Conservation (phyloP, 1,284 basidiomycete species). For the Coniferiporia weirii region DNA sequence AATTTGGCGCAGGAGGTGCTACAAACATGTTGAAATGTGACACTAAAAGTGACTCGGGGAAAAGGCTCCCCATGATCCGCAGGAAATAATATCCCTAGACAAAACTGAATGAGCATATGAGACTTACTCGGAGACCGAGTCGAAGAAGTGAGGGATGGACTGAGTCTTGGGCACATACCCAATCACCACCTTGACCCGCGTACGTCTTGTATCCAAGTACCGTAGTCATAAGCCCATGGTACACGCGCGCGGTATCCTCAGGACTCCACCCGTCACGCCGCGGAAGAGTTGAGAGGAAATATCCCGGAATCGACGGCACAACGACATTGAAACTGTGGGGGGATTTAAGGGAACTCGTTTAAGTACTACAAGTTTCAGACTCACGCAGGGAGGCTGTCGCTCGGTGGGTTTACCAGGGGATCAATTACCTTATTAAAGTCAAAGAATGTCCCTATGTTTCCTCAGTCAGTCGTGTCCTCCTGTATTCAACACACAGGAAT, state of each 20-base stretch:
- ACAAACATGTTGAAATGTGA: conserved; percentile 24
- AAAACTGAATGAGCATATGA: not conserved
- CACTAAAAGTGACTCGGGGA: conserved; percentile 16
- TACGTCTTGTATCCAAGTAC: conserved; percentile 24
- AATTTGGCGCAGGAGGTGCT: conserved; percentile 6
- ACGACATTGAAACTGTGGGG: conserved; percentile 23
- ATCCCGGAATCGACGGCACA: conserved; percentile 24
- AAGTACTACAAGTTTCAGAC: conserved; percentile 7
- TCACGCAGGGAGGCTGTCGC: conserved; percentile 21
- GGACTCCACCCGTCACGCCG: conserved; percentile 20
- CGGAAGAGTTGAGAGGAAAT: conserved; percentile 22
- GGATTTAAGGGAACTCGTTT: not conserved
- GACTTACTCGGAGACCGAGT: not conserved
- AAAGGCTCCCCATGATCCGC: conserved; percentile 18
- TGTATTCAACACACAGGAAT: not conserved
- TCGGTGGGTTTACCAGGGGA: conserved; percentile 20
- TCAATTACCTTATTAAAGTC: conserved; percentile 26
- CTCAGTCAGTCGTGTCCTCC: not conserved
- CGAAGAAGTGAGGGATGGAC: not conserved
- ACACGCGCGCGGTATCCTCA: conserved; percentile 21
- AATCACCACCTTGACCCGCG: conserved; percentile 24
- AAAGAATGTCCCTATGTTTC: conserved; percentile 21
- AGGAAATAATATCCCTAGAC: conserved; percentile 21
- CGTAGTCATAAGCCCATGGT: conserved; percentile 23
- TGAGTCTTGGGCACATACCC: conserved; percentile 14